Percentiles rank a stretch among this genome's conserved stretches.
These are phyloP conservation scores for Lizonia empirigonia DNA, from an alignment of 2,329 filamentous ascomycete species.

Conservation along the genomic window DNA sequence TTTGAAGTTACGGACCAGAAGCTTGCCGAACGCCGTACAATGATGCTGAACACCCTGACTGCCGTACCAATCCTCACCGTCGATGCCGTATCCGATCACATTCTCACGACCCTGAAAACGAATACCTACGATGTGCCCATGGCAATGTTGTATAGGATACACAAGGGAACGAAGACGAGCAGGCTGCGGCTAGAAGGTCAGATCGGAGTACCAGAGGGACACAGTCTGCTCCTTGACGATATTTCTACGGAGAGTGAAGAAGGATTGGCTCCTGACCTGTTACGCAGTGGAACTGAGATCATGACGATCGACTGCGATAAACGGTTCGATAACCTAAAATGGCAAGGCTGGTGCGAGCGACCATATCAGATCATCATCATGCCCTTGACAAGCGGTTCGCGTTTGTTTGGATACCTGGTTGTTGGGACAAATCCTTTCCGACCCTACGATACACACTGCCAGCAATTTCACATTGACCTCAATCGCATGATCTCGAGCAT, in stretches of 20 bases:
- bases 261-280: constrained; percentile 39
- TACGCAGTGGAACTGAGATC: constrained; percentile 29
- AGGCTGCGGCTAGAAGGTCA: constrained; percentile 32
- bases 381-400: constrained; percentile 31
- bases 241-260: constrained; percentile 29
- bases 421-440: constrained; percentile 46
- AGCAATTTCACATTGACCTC: constrained; percentile 43
- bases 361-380: constrained; percentile 35
- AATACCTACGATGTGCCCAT: constrained; percentile 39
- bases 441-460: constrained; percentile 37
- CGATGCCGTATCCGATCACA: constrained; percentile 31
- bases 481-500: constrained; percentile 41
- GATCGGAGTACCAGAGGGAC: constrained; percentile 35
- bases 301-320: constrained; percentile 36
- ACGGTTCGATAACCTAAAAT: constrained; percentile 36
- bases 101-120: constrained; percentile 37
- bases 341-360: constrained; percentile 37
- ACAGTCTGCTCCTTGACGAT: constrained; percentile 33
- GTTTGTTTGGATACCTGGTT: constrained; percentile 39
- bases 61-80: constrained; percentile 30
- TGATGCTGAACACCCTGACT: constrained; percentile 40
- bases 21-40: constrained; percentile 40
- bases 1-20: constrained; percentile 42
- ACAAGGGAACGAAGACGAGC: constrained; percentile 16
- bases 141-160: constrained; percentile 38